Base-by-base conservation (phyloP, 108 stramenopile species). In the Nitzschia sp. region DNA sequence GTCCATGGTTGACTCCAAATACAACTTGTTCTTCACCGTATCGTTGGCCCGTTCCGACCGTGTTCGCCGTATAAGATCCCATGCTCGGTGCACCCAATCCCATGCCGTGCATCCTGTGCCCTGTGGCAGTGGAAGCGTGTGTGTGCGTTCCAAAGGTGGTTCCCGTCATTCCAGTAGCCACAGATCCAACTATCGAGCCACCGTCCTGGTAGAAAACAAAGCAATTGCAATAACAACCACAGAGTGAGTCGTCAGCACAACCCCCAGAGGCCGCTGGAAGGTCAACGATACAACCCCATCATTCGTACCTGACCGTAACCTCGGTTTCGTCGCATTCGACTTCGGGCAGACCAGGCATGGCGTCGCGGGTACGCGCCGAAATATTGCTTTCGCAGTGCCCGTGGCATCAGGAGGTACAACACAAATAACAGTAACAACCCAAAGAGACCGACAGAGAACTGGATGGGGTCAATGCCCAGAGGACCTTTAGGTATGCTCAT, bases 341-440 rank as follows among this genome's bases (percentile, higher is more conserved):
- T 67, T 64, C 91, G 59, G 8, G 88, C 85, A 33, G 86, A 88
- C 92, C 92, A 93, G 17, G 92, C 92, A 67, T 89, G 89, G 48
- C 92, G 81, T 62, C 88, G 88, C 17, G 92, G 92, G 64, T 93
- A 93, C 5, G 87, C 82, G n/a, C 86, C 88, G 71, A 89, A 93
- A 61, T 90, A 88, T 49, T 82, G 74, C 27, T 88, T 86, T 24
- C 92, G 85, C 1, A 86, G 25, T 25, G 83, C 92, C 46, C 85
- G 57, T 1, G 92, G 92, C 51, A 93, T 33, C 18, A 89, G 38
- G 2, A 93, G 71, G 68, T 93, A 93, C 33, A 88, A 29, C 1
- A 93, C 86, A 80, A 88, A 93, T 21, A 83, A 59, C 31, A 88
- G 27, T 28, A 93, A 71, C 2, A 76, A 53, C 2, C 56, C 61